Evolutionary conservation across 352 stramenopile genomes (phyloP).

Genomic region (Phytophthora pini): DNA sequence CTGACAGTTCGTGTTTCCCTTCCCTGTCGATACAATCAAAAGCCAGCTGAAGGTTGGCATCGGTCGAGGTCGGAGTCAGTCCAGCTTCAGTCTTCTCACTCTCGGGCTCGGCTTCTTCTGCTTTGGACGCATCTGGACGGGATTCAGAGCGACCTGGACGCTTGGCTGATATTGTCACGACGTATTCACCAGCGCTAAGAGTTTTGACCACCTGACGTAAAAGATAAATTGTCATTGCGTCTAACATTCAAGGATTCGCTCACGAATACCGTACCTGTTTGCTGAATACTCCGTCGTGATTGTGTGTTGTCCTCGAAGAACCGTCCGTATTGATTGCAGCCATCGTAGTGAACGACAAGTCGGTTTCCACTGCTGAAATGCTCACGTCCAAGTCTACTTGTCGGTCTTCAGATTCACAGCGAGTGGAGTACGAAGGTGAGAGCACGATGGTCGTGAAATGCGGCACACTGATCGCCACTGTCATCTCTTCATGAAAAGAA

Average conservation of each 20-base stretch:
- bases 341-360: conserved; percentile 32
- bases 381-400: conserved; percentile 18
- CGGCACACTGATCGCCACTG: conserved; percentile 28
- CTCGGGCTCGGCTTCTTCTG: background rate
- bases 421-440: conserved; percentile 19
- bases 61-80: conserved; percentile 18
- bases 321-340: background rate
- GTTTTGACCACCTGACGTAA: conserved; percentile 32
- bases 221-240: background rate
- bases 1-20: conserved; percentile 36
- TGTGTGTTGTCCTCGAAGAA: background rate
- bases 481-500: conserved; percentile 15
- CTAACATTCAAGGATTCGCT: background rate
- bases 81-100: background rate
- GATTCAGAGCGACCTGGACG: conserved; percentile 11
- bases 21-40: conserved; percentile 59
- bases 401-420: background rate
- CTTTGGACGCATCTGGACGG: conserved; percentile 4
- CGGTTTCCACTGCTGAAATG: conserved; percentile 25
- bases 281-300: conserved; percentile 4
- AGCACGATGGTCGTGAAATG: conserved; percentile 26
- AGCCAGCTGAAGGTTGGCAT: conserved; percentile 47
- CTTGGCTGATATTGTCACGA: conserved; percentile 35
- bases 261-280: conserved; percentile 17
- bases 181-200: conserved; percentile 50